phyloP scores from a whole-genome alignment of 176 grass and related monocot genomes.

The Cenchrus americanus region DNA sequence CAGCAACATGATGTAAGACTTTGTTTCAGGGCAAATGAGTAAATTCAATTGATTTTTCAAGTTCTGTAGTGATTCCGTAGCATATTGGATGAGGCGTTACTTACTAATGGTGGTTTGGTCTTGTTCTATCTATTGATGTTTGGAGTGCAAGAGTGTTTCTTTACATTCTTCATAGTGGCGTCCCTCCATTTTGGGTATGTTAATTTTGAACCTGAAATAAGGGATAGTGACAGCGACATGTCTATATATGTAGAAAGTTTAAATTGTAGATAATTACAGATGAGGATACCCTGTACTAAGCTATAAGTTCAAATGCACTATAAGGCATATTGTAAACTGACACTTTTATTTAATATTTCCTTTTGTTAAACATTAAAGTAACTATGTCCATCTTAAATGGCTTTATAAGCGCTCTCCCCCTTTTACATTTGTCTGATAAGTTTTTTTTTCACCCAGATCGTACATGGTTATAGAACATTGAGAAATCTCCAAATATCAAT shows the following conservation, averaged over 20 bases:
- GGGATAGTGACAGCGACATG: not conserved
- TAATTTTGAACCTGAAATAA: conserved; percentile 43
- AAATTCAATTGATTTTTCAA: not conserved
- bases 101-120: not conserved
- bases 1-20: not conserved
- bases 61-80: no score
- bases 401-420: not conserved
- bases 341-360: conserved; percentile 48
- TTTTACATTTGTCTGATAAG: conserved; percentile 13
- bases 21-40: not conserved
- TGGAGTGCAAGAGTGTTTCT: conserved; percentile 99
- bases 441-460: conserved; percentile 60
- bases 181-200: no score
- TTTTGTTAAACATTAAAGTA: conserved; percentile 27
- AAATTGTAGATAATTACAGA: not conserved
- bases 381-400: not conserved
- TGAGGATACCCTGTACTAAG: not conserved
- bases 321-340: not conserved
- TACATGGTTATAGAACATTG: conserved; percentile 89
- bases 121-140: conserved; percentile 37
- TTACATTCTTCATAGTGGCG: conserved; percentile 92
- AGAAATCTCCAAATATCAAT: conserved; percentile 93
- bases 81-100: not conserved
- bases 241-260: not conserved
- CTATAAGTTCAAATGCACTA: not conserved